phyloP scores from a whole-genome alignment of 495 filamentous ascomycete genomes.

The Penicillium egyptiacum region DNA sequence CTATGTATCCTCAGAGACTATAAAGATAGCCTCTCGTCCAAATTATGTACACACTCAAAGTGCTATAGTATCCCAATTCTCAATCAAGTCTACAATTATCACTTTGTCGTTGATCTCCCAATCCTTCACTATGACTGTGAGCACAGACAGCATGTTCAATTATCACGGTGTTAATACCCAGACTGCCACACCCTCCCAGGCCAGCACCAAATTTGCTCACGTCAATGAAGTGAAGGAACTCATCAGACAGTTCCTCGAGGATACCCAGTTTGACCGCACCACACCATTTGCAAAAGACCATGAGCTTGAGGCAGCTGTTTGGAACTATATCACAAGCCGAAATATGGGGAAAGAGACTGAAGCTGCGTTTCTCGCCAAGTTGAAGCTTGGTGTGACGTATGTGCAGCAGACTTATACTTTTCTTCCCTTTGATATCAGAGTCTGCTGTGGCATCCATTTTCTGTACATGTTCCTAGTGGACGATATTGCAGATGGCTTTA shows the following conservation, averaged over 20 bases:
- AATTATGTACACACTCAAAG: too few species aligned
- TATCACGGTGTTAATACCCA: too few species aligned
- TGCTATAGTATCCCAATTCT: too few species aligned
- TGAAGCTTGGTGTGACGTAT: background rate
- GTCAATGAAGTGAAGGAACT: constrained; percentile 3
- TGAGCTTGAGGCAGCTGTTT: background rate
- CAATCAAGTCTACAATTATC: too few species aligned
- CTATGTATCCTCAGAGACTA: too few species aligned
- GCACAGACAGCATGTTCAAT: too few species aligned
- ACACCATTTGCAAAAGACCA: background rate
- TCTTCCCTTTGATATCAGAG: background rate
- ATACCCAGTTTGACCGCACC: constrained; percentile 1
- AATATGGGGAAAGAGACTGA: background rate
- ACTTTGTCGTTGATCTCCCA: too few species aligned
- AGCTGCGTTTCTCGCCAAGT: background rate
- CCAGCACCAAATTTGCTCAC: too few species aligned
- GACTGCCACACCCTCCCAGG: too few species aligned
- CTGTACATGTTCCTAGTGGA: background rate
- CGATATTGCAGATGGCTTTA: background rate
- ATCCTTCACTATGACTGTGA: too few species aligned
- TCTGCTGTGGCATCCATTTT: background rate
- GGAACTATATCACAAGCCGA: background rate
- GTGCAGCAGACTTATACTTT: background rate
- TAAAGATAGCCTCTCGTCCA: too few species aligned
- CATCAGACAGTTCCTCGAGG: background rate